Evolutionary conservation across 371 early-diverging fungal species (phyloP).

Genomic region (Fennellomyces sp.): DNA sequence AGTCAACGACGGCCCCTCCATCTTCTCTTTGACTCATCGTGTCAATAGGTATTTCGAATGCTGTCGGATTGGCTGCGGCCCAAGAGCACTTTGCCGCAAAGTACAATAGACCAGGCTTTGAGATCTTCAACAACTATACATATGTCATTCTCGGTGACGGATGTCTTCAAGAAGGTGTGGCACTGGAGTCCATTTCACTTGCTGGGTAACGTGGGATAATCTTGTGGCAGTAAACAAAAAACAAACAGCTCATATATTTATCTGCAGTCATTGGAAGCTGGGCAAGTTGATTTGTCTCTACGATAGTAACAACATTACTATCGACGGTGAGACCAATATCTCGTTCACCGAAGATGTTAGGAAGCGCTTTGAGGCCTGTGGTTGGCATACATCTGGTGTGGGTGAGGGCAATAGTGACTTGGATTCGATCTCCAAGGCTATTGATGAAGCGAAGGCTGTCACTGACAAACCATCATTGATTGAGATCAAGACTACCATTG

Average conservation of each 20-base stretch:
- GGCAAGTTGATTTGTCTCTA: conserved; percentile 94
- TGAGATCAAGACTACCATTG: conserved; percentile 82
- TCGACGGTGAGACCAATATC: conserved; percentile 91
- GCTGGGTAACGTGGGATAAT: conserved; percentile 91
- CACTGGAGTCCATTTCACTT: conserved; percentile 93
- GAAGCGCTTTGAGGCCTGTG: conserved; percentile 90
- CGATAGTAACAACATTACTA: conserved; percentile 96
- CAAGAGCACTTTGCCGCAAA: conserved; percentile 87
- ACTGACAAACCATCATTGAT: conserved; percentile 89
- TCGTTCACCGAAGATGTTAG: conserved; percentile 95
- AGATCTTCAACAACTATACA: conserved; percentile 83
- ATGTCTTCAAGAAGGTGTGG: conserved; percentile 99
- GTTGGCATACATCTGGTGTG: conserved; percentile 89
- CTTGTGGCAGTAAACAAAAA: background rate
- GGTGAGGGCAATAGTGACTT: conserved; percentile 86
- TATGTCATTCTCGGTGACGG: conserved; percentile 97
- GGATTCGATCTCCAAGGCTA: conserved; percentile 71
- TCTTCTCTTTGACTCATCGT: too few relatives aligned
- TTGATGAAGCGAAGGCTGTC: conserved; percentile 80
- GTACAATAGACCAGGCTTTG: conserved; percentile 85
- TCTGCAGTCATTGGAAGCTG: conserved; percentile 85
- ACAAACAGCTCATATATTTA: background rate
- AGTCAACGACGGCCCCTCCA: background rate
- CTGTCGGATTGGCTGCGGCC: conserved; percentile 96
- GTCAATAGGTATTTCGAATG: conserved; percentile 67